Evolutionary conservation across 441 rosid species (phyloP).

Genomic region (Melastoma candidum): DNA sequence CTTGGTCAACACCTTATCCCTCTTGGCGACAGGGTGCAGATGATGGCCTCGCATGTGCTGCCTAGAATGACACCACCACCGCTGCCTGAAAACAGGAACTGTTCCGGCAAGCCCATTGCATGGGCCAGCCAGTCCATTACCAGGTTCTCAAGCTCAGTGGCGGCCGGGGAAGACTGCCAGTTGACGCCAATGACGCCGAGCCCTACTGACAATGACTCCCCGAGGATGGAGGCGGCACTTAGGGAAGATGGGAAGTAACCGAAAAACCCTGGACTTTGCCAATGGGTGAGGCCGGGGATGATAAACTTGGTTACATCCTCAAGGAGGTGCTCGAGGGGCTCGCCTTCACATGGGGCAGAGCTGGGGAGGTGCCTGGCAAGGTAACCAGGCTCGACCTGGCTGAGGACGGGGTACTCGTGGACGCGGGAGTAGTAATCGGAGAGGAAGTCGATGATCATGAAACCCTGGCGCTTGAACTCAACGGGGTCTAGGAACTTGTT

Average conservation of each 20-base stretch:
- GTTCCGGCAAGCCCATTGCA: constrained; percentile 20
- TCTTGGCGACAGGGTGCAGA: constrained; percentile 20
- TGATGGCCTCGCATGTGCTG: constrained; percentile 27
- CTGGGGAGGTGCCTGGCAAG: constrained; percentile 18
- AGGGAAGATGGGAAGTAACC: constrained; percentile 19
- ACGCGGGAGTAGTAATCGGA: constrained; percentile 24
- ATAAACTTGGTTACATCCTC: constrained; percentile 18
- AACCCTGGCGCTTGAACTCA: constrained; percentile 30
- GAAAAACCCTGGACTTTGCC: constrained; percentile 32
- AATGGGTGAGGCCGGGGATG: constrained; percentile 26
- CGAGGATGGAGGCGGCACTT: constrained; percentile 23
- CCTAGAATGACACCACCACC: constrained; percentile 32
- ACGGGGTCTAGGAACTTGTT: constrained; percentile 11
- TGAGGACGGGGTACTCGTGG: constrained; percentile 23
- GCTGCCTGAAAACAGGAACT: constrained; percentile 29
- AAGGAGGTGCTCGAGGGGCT: constrained; percentile 20
- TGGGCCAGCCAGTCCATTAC: constrained; percentile 34
- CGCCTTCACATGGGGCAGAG: constrained; percentile 18
- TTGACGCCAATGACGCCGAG: constrained; percentile 29
- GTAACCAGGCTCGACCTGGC: constrained; percentile 25
- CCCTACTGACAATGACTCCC: constrained; percentile 25
- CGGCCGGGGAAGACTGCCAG: constrained; percentile 31
- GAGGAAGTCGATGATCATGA: constrained; percentile 28
- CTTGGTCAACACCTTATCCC: constrained; percentile 5
- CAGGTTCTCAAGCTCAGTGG: constrained; percentile 30